A percentile compares a stretch with the other conserved stretches of the same genome.
Evolutionary conservation across 1,284 basidiomycete species (phyloP).

Genomic region (Erythrobasidium hasegawianum): DNA sequence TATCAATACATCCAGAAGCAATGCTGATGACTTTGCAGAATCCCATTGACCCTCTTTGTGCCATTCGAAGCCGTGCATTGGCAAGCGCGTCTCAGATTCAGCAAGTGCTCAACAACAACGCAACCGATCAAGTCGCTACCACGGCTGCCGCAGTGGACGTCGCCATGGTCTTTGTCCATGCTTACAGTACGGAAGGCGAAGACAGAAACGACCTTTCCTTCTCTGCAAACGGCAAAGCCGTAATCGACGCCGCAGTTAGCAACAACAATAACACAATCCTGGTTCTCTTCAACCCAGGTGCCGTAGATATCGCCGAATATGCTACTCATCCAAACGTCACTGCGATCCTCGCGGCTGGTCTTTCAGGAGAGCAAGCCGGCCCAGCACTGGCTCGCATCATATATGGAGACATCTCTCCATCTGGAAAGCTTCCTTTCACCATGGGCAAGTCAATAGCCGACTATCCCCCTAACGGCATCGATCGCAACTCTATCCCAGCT

Average conservation of each 20-base stretch:
- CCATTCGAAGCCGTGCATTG: slow-evolving; percentile 30
- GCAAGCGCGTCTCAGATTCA: slow-evolving; percentile 20
- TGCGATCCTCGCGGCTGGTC: slow-evolving; percentile 30
- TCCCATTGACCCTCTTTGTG: slow-evolving; percentile 28
- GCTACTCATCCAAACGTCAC: slow-evolving; percentile 35
- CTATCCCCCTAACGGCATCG: slow-evolving; percentile 48
- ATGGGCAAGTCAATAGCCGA: background rate
- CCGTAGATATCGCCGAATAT: slow-evolving; percentile 39
- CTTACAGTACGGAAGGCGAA: slow-evolving; percentile 52
- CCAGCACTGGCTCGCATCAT: slow-evolving; percentile 30
- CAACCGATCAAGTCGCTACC: slow-evolving; percentile 14
- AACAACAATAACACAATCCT: slow-evolving; percentile 69
- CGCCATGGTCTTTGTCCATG: slow-evolving; percentile 64
- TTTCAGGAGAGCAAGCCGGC: slow-evolving; percentile 37
- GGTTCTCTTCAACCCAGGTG: slow-evolving; percentile 57
- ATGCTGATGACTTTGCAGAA: slow-evolving; percentile 32
- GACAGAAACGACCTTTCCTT: slow-evolving; percentile 50
- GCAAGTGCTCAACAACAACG: slow-evolving; percentile 27
- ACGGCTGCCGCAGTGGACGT: slow-evolving; percentile 48
- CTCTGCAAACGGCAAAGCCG: slow-evolving; percentile 45
- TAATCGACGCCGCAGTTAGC: slow-evolving; percentile 48
- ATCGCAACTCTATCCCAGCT: slow-evolving; percentile 44
- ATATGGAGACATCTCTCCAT: slow-evolving; percentile 17
- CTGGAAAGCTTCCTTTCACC: slow-evolving; percentile 37
- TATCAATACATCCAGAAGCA: background rate